phyloP scores from a whole-genome alignment of 257 asterid species.

The Cynanchum wilfordii region DNA sequence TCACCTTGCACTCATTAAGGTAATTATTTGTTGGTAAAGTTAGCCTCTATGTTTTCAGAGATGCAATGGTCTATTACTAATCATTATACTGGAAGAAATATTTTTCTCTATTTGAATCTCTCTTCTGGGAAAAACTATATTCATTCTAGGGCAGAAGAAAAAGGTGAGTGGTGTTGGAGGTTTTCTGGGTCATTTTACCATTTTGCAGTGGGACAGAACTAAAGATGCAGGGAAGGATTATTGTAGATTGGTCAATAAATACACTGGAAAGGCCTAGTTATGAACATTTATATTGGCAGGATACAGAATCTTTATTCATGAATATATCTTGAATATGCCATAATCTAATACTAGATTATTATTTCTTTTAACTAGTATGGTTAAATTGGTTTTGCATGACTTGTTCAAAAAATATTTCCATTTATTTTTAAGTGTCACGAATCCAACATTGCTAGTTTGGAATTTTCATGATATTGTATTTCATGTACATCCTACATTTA shows the following conservation, averaged over 20 bases:
- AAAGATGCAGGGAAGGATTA: not conserved
- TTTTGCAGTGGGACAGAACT: not conserved
- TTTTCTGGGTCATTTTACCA: not conserved
- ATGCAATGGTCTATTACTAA: not conserved
- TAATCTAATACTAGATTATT: too few relatives aligned
- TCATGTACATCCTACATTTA: not conserved
- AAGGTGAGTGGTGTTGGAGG: not conserved
- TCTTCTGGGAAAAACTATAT: not conserved
- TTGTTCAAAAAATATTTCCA: not conserved
- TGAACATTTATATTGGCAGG: not conserved
- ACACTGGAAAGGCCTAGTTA: not conserved
- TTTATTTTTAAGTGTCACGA: not conserved
- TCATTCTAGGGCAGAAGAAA: not conserved
- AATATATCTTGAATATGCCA: not conserved
- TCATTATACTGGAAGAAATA: not conserved
- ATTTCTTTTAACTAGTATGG: not conserved
- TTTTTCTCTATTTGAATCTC: not conserved
- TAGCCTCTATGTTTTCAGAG: not conserved
- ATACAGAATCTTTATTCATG: not conserved
- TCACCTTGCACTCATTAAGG: slow-evolving; percentile 69
- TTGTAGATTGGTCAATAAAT: not conserved
- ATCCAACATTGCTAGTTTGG: not conserved
- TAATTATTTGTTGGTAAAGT: slow-evolving; percentile 19
- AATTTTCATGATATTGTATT: not conserved
- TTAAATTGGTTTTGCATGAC: not conserved